These are phyloP conservation scores for Closterium sp. DNA, from an alignment of 139 green algal genomes.

Conservation along the genomic window DNA sequence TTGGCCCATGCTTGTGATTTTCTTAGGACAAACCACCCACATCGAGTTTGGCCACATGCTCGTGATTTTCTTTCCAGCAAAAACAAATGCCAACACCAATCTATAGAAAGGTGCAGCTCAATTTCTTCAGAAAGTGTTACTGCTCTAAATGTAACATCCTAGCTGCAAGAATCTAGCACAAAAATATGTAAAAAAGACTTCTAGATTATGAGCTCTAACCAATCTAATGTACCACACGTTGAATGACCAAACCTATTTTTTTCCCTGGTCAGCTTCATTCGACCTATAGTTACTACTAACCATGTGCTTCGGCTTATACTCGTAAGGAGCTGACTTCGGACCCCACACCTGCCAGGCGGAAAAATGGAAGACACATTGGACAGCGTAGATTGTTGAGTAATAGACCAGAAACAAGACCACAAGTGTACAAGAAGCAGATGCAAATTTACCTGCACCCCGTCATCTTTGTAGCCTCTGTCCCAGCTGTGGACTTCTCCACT, in stretches of 20 bases:
- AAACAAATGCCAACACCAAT: no score
- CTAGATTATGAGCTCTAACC: neutral
- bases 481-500: constrained; percentile 37
- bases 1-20: no score
- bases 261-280: neutral
- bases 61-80: no score
- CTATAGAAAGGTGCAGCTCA: no score
- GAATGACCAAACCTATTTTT: neutral
- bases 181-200: no score
- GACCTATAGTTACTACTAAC: neutral
- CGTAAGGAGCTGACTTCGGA: constrained; percentile 13
- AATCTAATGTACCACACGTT: no score
- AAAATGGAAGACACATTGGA: neutral
- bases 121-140: no score
- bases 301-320: constrained; percentile 22
- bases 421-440: neutral
- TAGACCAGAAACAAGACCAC: neutral
- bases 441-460: constrained; percentile 23
- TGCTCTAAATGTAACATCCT: no score
- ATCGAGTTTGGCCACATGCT: no score
- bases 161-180: no score
- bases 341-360: constrained; percentile 16
- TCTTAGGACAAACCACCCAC: no score
- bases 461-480: constrained; percentile 36
- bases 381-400: neutral